phyloP scores from a whole-genome alignment of 257 asterid species.

The Solanum bukasovii region DNA sequence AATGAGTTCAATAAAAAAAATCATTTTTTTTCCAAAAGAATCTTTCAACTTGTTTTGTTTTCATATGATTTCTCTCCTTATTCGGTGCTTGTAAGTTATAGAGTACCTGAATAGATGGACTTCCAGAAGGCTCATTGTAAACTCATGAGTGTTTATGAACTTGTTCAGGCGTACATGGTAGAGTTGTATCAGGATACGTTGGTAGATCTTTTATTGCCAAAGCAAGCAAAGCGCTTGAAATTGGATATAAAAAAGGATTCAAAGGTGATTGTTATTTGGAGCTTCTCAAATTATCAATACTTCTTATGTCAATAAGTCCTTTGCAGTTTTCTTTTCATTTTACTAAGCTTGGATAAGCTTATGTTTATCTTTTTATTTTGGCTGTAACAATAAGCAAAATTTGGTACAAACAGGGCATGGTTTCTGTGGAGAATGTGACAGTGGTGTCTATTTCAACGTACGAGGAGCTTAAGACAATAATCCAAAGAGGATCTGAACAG shows the following conservation, averaged over 20 bases:
- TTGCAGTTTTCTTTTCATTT: background rate
- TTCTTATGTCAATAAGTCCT: background rate
- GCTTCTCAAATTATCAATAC: background rate
- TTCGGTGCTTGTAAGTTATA: background rate
- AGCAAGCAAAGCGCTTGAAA: slow-evolving; percentile 53
- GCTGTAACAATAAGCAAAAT: slow-evolving; percentile 9
- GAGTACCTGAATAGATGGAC: background rate
- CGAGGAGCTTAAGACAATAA: slow-evolving; percentile 55
- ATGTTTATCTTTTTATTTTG: background rate
- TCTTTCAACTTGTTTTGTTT: background rate
- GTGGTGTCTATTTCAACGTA: slow-evolving; percentile 53
- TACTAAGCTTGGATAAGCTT: background rate
- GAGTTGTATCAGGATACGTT: slow-evolving; percentile 87
- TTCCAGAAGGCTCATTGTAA: background rate
- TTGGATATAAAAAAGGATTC: slow-evolving; percentile 90
- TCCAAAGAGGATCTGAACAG: slow-evolving; percentile 76
- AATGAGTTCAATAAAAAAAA: background rate
- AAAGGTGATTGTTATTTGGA: slow-evolving; percentile 39
- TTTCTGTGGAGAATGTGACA: slow-evolving; percentile 74
- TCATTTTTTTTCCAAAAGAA: background rate
- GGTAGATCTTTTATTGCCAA: slow-evolving; percentile 74
- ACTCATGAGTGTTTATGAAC: slow-evolving; percentile 3
- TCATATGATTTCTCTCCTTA: background rate
- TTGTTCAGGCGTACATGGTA: slow-evolving; percentile 84
- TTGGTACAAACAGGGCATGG: slow-evolving; percentile 65